Percentiles rank a stretch among this genome's conserved stretches.
Evolutionary conservation across 768 basidiomycete genomes (phyloP).

Genomic region (Mrakia frigida): DNA sequence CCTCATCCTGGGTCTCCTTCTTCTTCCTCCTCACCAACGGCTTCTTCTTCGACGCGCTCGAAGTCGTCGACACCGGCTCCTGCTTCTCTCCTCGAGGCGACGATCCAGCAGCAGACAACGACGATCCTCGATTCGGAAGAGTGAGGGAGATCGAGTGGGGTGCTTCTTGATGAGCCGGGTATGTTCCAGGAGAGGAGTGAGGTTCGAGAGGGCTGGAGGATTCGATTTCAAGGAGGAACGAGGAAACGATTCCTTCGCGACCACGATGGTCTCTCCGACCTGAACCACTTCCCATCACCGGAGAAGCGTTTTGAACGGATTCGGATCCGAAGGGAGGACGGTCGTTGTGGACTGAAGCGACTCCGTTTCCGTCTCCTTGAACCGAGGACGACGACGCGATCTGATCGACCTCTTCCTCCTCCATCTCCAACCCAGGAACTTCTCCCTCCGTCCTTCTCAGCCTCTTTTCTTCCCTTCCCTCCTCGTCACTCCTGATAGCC

Average conservation of each 20-base stretch:
- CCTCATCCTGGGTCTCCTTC: constrained; percentile 8
- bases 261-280: no score
- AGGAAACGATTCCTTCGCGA: no score
- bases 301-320: no score
- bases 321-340: no score
- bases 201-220: neutral
- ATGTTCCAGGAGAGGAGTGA: neutral
- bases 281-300: no score
- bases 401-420: no score
- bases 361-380: no score
- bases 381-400: no score
- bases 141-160: neutral
- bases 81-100: neutral
- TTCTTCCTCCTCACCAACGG: neutral
- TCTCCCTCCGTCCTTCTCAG: no score
- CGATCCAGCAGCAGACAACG: neutral
- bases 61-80: neutral
- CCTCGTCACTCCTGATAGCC: neutral
- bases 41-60: neutral
- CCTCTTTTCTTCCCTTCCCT: neutral
- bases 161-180: neutral
- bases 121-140: neutral
- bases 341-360: no score
- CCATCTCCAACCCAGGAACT: no score
- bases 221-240: no score